These are phyloP conservation scores for Zoysia japonica DNA, from an alignment of 176 grass and related monocot genomes.

Conservation along the genomic window DNA sequence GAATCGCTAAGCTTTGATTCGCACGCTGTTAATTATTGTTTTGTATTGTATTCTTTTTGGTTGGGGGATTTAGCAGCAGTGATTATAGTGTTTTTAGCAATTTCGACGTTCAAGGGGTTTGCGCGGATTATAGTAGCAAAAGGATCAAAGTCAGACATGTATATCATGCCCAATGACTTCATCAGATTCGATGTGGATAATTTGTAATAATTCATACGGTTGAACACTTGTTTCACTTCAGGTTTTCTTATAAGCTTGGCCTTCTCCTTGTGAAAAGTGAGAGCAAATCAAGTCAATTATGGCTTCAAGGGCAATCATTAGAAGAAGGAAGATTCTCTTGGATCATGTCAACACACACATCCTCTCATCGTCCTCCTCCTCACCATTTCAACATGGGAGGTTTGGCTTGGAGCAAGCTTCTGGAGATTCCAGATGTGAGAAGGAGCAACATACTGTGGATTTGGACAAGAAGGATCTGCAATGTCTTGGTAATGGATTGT, in stretches of 20 bases:
- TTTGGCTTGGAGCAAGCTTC: conserved; percentile 24
- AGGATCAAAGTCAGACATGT: neutral
- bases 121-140: neutral
- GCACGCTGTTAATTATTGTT: neutral
- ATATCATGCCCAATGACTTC: neutral
- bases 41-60: neutral
- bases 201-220: neutral
- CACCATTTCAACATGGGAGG: conserved; percentile 52
- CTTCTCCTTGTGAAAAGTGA: conserved; percentile 44
- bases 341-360: conserved; percentile 50
- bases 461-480: conserved; percentile 36
- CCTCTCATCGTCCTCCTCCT: conserved; percentile 51
- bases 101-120: neutral
- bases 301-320: conserved; percentile 75
- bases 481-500: conserved; percentile 43
- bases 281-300: conserved; percentile 47
- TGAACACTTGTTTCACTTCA: conserved; percentile 42
- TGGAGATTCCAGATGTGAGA: too few relatives aligned
- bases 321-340: conserved; percentile 65
- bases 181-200: neutral
- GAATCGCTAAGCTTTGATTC: neutral
- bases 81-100: neutral
- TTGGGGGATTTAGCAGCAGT: neutral
- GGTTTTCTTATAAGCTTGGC: conserved; percentile 58
- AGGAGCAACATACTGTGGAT: neutral